phyloP scores from a whole-genome alignment of 2,329 filamentous ascomycete genomes.

The Pyrenophora tritici-repentis region DNA sequence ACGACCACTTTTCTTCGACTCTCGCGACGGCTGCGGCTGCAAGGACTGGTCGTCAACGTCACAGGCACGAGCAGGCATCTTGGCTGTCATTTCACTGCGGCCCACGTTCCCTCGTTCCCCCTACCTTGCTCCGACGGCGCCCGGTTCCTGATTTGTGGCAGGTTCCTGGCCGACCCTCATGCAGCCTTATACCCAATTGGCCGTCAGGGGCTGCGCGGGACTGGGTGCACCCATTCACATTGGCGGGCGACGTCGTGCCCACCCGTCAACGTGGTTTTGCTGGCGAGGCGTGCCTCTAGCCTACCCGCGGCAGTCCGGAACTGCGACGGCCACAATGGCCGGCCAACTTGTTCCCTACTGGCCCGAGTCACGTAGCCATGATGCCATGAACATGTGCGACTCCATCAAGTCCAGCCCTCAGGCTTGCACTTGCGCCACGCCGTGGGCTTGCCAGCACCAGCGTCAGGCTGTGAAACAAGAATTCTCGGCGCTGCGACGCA shows the following conservation, averaged over 20 bases:
- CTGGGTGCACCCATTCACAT: slow-evolving; percentile 24
- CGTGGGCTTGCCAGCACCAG: slow-evolving; percentile 1
- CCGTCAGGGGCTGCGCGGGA: slow-evolving; percentile 17
- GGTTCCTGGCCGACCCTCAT: slow-evolving; percentile 39
- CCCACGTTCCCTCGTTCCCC: slow-evolving; percentile 21
- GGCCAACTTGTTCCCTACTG: slow-evolving; percentile 18
- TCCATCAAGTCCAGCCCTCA: too few relatives aligned
- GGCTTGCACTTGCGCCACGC: background rate
- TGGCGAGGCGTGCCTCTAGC: slow-evolving; percentile 36
- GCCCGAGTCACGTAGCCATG: slow-evolving; percentile 22
- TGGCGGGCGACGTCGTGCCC: slow-evolving; percentile 23
- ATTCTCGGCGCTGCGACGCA: slow-evolving; percentile 7
- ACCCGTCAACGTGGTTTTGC: slow-evolving; percentile 38
- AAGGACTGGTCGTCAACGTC: slow-evolving; percentile 13
- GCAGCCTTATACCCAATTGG: slow-evolving; percentile 41
- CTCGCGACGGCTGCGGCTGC: background rate
- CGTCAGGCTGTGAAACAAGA: slow-evolving; percentile 1
- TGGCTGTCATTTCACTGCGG: slow-evolving; percentile 25
- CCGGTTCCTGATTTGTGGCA: slow-evolving; percentile 31
- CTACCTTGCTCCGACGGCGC: slow-evolving; percentile 23
- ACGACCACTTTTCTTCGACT: background rate
- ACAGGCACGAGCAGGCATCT: slow-evolving; percentile 20
- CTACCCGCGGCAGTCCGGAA: slow-evolving; percentile 37
- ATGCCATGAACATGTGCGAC: too few relatives aligned
- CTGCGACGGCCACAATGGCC: slow-evolving; percentile 28